Percentiles rank a stretch among this genome's conserved stretches.
Conservation (phyloP, 176 grass and related monocot genomes). For the Themeda triandra region DNA sequence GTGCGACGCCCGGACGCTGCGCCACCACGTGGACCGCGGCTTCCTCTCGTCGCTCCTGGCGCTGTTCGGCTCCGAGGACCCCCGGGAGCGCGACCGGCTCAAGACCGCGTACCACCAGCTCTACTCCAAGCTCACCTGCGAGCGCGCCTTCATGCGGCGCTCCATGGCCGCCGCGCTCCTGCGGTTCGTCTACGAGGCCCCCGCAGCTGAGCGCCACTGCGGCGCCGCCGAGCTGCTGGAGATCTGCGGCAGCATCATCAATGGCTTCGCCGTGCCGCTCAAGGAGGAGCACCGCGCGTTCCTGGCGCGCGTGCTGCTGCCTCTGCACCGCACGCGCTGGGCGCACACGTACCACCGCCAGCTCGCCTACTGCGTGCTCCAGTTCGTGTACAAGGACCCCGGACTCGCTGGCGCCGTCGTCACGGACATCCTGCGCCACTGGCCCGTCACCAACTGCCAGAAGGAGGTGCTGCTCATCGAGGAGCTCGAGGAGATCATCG, state of each 20-base stretch:
- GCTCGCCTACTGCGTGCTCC: conserved; percentile 73
- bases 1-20: conserved; percentile 33
- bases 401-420: conserved; percentile 42
- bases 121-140: conserved; percentile 69
- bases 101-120: conserved; percentile 74
- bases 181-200: conserved; percentile 34
- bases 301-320: conserved; percentile 68
- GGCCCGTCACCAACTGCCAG: conserved; percentile 77
- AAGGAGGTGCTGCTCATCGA: conserved; percentile 88
- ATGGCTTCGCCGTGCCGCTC: conserved; percentile 77
- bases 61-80: conserved; percentile 81
- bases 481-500: conserved; percentile 77
- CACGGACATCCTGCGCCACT: conserved; percentile 44
- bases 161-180: conserved; percentile 55
- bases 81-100: conserved; percentile 66
- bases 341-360: conserved; percentile 61
- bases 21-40: conserved; percentile 49
- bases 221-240: conserved; percentile 74
- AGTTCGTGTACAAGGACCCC: conserved; percentile 69
- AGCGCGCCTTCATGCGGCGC: conserved; percentile 77
- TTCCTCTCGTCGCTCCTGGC: conserved; percentile 53
- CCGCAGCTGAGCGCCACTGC: conserved; percentile 10
- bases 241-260: conserved; percentile 92
- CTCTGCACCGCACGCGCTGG: conserved; percentile 62
- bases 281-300: conserved; percentile 81